Conservation (phyloP, 2,329 filamentous ascomycete genomes). For the Ramularia endophylla region DNA sequence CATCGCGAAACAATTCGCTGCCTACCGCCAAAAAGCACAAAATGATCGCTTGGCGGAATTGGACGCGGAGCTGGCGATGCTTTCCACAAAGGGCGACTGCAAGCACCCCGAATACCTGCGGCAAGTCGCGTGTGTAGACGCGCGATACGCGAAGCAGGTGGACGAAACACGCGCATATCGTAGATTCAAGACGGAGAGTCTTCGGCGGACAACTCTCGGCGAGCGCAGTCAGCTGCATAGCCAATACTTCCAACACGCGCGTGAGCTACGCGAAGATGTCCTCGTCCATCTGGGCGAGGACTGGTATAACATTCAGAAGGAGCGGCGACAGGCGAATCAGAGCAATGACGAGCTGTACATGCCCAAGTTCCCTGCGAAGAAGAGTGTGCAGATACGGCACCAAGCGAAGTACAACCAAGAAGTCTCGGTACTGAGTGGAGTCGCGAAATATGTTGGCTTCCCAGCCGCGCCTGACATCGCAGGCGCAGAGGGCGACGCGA, state of each 20-base stretch:
- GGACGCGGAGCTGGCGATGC: slow-evolving; percentile 60
- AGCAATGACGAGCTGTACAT: slow-evolving; percentile 76
- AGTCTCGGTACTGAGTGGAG: slow-evolving; percentile 80
- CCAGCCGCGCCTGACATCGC: slow-evolving; percentile 84
- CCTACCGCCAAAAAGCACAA: slow-evolving; percentile 80
- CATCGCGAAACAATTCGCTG: slow-evolving; percentile 83
- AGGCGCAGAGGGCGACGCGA: slow-evolving; percentile 63
- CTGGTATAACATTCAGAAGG: slow-evolving; percentile 89
- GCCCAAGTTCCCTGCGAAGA: slow-evolving; percentile 71
- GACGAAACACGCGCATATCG: slow-evolving; percentile 68
- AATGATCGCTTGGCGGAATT: slow-evolving; percentile 80
- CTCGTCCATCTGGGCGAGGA: slow-evolving; percentile 78
- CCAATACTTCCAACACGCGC: slow-evolving; percentile 81
- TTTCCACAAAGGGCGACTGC: slow-evolving; percentile 49
- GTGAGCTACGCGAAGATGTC: slow-evolving; percentile 73
- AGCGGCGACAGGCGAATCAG: slow-evolving; percentile 71
- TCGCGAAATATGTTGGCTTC: slow-evolving; percentile 94
- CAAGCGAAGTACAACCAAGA: slow-evolving; percentile 92
- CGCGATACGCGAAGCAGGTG: slow-evolving; percentile 73
- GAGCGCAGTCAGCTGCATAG: slow-evolving; percentile 80
- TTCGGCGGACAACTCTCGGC: slow-evolving; percentile 70
- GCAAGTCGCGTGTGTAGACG: slow-evolving; percentile 82
- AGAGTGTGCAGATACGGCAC: slow-evolving; percentile 71
- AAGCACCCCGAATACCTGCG: slow-evolving; percentile 88
- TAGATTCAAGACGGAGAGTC: slow-evolving; percentile 65